Evolutionary conservation across 306 rosid genomes (phyloP).

Genomic region (Castanospermum australe): DNA sequence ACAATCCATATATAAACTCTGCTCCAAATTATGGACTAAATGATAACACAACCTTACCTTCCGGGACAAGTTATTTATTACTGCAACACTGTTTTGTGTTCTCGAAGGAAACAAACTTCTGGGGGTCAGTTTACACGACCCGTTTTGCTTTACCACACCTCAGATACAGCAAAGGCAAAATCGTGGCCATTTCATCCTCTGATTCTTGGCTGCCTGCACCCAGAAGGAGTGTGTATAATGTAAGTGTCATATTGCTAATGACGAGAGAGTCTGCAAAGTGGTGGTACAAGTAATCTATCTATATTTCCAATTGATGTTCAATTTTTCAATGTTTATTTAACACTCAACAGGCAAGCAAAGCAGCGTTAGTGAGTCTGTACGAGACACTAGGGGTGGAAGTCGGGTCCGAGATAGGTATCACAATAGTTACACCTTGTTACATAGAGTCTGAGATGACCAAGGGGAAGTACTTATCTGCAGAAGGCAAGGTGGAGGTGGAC

Average conservation of each 20-base stretch:
- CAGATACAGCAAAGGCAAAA: conserved; percentile 53
- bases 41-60: too few relatives aligned
- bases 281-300: too few relatives aligned
- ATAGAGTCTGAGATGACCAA: conserved; percentile 61
- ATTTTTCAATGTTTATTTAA: background rate
- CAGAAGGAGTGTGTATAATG: conserved; percentile 56
- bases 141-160: conserved; percentile 56
- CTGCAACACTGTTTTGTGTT: background rate
- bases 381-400: conserved; percentile 67
- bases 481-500: conserved; percentile 41
- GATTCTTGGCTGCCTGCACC: conserved; percentile 67
- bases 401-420: conserved; percentile 46
- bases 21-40: background rate
- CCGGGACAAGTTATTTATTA: too few relatives aligned
- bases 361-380: conserved; percentile 48
- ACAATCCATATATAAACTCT: too few relatives aligned
- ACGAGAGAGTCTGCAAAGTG: too few relatives aligned
- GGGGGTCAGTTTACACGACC: conserved; percentile 72
- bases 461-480: conserved; percentile 41
- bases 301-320: too few relatives aligned
- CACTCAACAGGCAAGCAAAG: conserved; percentile 60
- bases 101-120: conserved; percentile 68
- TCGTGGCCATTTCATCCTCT: conserved; percentile 58
- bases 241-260: background rate
- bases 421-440: conserved; percentile 66